Conservation (phyloP, 805 yeast genomes). For the Kodamaea neixiangensis region DNA sequence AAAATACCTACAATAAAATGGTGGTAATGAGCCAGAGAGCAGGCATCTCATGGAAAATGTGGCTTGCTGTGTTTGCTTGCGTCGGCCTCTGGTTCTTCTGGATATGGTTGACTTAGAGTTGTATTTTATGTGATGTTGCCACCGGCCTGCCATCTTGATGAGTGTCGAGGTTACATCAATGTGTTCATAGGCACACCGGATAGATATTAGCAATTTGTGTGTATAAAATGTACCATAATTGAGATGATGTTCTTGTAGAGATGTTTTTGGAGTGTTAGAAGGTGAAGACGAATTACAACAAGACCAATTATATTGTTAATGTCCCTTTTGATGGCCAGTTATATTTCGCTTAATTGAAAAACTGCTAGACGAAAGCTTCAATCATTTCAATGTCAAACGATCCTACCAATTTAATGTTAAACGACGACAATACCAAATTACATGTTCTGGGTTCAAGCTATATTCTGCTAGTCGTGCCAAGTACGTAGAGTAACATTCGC, state of each 20-base stretch:
- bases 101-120: slow-evolving; percentile 38
- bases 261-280: not conserved
- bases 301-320: too few relatives aligned
- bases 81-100: slow-evolving; percentile 43
- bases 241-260: too few relatives aligned
- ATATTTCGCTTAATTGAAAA: too few relatives aligned
- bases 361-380: too few relatives aligned
- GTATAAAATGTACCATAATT: not conserved
- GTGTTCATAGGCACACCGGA: not conserved
- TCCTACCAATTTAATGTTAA: too few relatives aligned
- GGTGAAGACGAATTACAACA: too few relatives aligned
- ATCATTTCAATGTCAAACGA: too few relatives aligned
- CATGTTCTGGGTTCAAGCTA: too few relatives aligned
- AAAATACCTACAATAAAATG: slow-evolving; percentile 45
- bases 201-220: not conserved
- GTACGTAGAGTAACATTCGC: too few relatives aligned
- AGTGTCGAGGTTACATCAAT: not conserved
- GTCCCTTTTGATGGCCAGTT: too few relatives aligned
- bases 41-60: slow-evolving; percentile 47
- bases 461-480: too few relatives aligned
- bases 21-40: slow-evolving; percentile 47
- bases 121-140: not conserved
- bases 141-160: not conserved
- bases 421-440: too few relatives aligned
- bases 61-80: slow-evolving; percentile 40